These are phyloP conservation scores for Calonectria crousiana DNA, from an alignment of 2,329 filamentous ascomycete species.

Conservation along the genomic window DNA sequence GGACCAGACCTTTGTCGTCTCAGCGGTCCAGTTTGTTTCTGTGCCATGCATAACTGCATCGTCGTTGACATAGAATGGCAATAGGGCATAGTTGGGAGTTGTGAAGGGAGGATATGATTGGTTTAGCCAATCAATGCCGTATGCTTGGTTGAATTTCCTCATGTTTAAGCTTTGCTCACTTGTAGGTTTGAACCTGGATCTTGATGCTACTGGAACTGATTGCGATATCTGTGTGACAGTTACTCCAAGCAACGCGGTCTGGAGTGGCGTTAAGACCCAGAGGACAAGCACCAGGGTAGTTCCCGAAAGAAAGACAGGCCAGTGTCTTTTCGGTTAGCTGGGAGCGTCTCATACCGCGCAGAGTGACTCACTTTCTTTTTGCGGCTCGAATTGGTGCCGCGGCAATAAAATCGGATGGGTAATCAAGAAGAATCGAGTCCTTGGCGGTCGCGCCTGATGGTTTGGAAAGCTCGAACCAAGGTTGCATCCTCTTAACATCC, in stretches of 20 bases:
- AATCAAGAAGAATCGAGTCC: background rate
- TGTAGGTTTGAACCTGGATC: background rate
- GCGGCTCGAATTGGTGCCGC: background rate
- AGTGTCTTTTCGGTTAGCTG: background rate
- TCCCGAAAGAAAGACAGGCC: background rate
- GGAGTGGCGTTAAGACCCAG: background rate
- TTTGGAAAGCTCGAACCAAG: background rate
- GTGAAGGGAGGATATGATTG: background rate
- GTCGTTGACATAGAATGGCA: background rate
- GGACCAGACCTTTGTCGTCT: constrained; percentile 9
- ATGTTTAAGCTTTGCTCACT: background rate
- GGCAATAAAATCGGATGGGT: background rate
- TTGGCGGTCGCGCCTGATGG: background rate
- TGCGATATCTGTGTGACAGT: background rate
- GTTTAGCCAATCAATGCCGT: background rate
- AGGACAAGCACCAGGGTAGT: background rate
- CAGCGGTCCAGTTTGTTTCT: background rate
- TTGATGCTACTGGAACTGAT: background rate
- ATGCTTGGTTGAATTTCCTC: background rate
- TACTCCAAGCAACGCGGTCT: background rate
- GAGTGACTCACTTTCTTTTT: background rate
- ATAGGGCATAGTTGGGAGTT: background rate
- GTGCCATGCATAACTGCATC: background rate
- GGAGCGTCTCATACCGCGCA: too few species aligned
- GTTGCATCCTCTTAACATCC: background rate